Evolutionary conservation across 345 rosid genomes (phyloP), one percentile per base, ranked within the genome.

Genomic region (Isatis tinctoria): DNA sequence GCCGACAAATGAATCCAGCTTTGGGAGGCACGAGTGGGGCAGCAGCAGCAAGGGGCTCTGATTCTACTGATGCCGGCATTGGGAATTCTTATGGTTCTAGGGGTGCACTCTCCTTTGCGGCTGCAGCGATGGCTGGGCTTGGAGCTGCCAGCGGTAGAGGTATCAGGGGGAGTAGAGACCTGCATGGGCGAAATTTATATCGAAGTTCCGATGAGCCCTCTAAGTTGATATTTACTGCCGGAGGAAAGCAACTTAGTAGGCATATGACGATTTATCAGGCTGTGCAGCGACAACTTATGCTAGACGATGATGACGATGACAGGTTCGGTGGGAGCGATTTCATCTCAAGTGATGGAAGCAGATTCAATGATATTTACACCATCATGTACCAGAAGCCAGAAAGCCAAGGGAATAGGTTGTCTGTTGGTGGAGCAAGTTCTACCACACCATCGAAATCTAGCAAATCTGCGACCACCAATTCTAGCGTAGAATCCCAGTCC

Each of bases 111-210:
- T 92, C 97, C 39, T 96, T 92, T 81, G 99, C 97, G 51, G 97
- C 99, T 59, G 98, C 97, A 35, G 93, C 99, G 6, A 92, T 92
- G 98, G 96, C 97, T 78, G 99, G 99, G 64, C 89, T 92, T 77
- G 95, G 96, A 72, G 85, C 95, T 81, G 85, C 90, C 62, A 88
- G 89, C 78, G 93, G 93, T 72, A 88, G 96, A 84, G 99, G 98
- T 80, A 75, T 90, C 70, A 86, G 99, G 71, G 97, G 93, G 69
- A 89, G 93, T 68, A 83, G 97, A 79, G 98, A 95, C 79, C 85
- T 91, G 43, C 99, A 87, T 37, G 98, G 98, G 70, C 92, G 89
- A 18, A 85, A 85, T 43, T 65, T 84, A 16, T 79, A 80, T 47
- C 86, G 94, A 49, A 82, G 87, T 76, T 83, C 89, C 35, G 87